Percentiles rank a stretch among this genome's conserved stretches.
Evolutionary conservation across 176 grass and related monocot genomes (phyloP).

Genomic region (Poa annua): DNA sequence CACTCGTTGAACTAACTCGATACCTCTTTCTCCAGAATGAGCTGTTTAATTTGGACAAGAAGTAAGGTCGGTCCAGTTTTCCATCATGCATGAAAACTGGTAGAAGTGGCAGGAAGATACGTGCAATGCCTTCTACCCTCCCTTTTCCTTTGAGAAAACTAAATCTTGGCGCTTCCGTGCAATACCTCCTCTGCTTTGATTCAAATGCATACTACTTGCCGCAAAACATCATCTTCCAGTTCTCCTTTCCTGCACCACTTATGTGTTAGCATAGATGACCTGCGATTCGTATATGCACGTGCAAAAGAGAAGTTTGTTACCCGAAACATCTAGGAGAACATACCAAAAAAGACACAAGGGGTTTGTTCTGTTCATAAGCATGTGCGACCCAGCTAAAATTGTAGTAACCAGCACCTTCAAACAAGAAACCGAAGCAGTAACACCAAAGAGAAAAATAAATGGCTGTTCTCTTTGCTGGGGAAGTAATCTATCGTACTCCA

Average conservation of each 20-base stretch:
- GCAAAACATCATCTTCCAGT: background rate
- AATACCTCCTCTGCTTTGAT: too few species aligned
- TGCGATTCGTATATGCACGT: too few species aligned
- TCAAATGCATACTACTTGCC: too few species aligned
- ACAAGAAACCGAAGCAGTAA: background rate
- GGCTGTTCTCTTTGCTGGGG: background rate
- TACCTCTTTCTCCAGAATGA: background rate
- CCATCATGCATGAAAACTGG: background rate
- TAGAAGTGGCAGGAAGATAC: background rate
- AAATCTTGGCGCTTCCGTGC: too few species aligned
- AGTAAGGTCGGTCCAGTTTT: background rate
- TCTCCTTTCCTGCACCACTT: too few species aligned
- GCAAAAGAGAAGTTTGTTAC: too few species aligned
- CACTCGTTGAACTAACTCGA: background rate
- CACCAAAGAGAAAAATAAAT: background rate
- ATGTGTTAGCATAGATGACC: too few species aligned
- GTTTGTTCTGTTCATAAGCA: background rate
- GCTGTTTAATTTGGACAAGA: background rate
- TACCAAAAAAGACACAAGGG: background rate
- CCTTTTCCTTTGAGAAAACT: background rate
- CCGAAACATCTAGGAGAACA: background rate
- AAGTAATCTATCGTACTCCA: background rate
- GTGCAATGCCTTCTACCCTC: background rate
- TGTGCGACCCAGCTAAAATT: background rate
- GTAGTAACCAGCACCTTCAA: conserved; percentile 6